Base-by-base conservation (phyloP, 306 rosid species). In the Myrica gale region DNA sequence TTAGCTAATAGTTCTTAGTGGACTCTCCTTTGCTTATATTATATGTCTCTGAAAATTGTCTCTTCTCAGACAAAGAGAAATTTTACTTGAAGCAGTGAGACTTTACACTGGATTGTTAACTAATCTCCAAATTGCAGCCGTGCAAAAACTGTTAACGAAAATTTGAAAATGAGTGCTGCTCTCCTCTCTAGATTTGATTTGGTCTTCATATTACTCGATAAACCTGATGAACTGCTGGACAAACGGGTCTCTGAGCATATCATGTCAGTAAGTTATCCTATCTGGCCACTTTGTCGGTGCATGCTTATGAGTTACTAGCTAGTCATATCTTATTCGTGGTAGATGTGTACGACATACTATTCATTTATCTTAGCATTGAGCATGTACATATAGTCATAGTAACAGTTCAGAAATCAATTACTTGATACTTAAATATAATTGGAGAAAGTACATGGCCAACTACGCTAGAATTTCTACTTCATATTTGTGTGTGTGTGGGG, bases 81-180 rank as follows among this genome's bases (percentile, higher is more conserved):
- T 42, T 7, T 54, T 3, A 10, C 15, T 55, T 62, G 69, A 37
- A 76, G 48, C 41, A 19, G 70, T 54, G 54, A 60, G 39, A 79
- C 63, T 63, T 52, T 66, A 23, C 17, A 62, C 68, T 15, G 20
- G 15, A 7, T 37, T 62, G 45, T 15, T 62, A 62, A 62, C 20
- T n/a, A 6, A 52, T 41, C 54, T 61, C 32, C 76, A 78, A 75
- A 72, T 86, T 77, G 88, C 98, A 95, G 97, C 85, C 97, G 93
- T 42, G 96, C 97, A 74, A 95, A 95, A 85, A 95, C 98, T 47
- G 98, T 95, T 77, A 92, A 95, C 76, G 98, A 95, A 80, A 95
- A 95, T 84, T 83, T 95, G 90, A 95, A 95, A 84, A 92, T 92
- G 89, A 83, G 96, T 73, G 89, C 97, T 8, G 89, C 98, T 75